Conservation (phyloP, 805 yeast genomes). For the Metschnikowia proteae region DNA sequence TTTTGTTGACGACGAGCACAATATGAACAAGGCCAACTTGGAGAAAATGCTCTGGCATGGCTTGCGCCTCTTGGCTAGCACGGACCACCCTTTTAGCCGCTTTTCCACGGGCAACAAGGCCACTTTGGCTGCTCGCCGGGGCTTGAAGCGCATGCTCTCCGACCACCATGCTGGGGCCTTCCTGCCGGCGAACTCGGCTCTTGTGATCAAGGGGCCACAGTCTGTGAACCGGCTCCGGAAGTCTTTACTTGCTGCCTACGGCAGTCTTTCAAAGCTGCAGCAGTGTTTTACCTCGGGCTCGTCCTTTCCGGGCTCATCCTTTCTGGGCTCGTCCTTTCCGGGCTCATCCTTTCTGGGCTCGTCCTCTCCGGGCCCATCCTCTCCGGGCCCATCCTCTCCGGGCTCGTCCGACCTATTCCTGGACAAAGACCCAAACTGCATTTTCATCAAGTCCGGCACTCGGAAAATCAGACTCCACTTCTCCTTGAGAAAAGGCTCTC, state of each 20-base stretch:
- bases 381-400: too few relatives aligned
- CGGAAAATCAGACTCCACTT: conserved; percentile 43
- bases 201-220: conserved; percentile 65
- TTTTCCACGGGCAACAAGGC: conserved; percentile 62
- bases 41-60: conserved; percentile 59
- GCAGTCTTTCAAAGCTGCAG: not conserved
- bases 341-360: too few relatives aligned
- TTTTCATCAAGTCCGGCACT: conserved; percentile 36
- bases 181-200: conserved; percentile 46
- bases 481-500: conserved; percentile 27
- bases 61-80: conserved; percentile 45
- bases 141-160: conserved; percentile 29
- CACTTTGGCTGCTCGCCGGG: conserved; percentile 27
- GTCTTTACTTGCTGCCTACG: conserved; percentile 39
- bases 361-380: too few relatives aligned
- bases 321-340: too few relatives aligned
- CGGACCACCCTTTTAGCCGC: conserved; percentile 50
- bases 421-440: conserved; percentile 15
- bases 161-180: conserved; percentile 43
- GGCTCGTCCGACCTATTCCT: conserved; percentile 8
- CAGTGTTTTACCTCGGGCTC: too few relatives aligned
- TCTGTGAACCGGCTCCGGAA: conserved; percentile 54
- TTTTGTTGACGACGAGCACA: conserved; percentile 67
- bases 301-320: too few relatives aligned
- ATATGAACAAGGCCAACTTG: conserved; percentile 41